Conservation (phyloP, 2,329 filamentous ascomycete species). For the Lasiodiplodia gonubiensis region DNA sequence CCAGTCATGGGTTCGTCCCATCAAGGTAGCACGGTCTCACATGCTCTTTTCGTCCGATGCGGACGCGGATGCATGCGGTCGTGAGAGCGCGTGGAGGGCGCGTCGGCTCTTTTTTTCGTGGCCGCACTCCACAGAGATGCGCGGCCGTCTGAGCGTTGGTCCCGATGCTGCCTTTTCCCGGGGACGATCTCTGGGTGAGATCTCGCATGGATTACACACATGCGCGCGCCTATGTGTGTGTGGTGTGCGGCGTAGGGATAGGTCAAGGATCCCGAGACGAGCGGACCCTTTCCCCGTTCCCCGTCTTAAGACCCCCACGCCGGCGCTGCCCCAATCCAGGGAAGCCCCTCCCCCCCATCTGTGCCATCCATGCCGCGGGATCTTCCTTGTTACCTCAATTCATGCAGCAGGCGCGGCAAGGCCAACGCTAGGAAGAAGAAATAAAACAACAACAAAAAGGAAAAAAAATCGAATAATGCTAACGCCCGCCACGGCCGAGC, state of each 20-base stretch:
- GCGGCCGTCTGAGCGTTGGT: background rate
- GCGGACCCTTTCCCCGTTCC: constrained; percentile 15
- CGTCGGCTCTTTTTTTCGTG: background rate
- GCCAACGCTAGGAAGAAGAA: background rate
- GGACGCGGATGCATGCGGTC: background rate
- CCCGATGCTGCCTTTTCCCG: background rate
- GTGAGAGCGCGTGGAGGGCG: background rate
- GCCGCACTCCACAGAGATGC: background rate
- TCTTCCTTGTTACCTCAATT: background rate
- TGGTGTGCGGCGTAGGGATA: background rate
- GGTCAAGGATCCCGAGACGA: constrained; percentile 5
- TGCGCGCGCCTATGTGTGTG: background rate
- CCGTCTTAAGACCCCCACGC: background rate
- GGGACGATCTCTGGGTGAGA: background rate
- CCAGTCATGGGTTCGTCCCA: background rate
- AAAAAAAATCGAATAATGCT: background rate
- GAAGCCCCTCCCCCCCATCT: background rate
- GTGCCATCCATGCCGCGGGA: constrained; percentile 8
- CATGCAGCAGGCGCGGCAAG: background rate
- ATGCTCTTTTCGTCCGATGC: background rate
- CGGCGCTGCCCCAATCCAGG: background rate
- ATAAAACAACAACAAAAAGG: background rate
- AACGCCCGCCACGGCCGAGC: background rate
- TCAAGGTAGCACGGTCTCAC: background rate
- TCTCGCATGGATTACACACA: background rate